Conservation (phyloP, 2,329 filamentous ascomycete species). For the Colletotrichum paranaense region DNA sequence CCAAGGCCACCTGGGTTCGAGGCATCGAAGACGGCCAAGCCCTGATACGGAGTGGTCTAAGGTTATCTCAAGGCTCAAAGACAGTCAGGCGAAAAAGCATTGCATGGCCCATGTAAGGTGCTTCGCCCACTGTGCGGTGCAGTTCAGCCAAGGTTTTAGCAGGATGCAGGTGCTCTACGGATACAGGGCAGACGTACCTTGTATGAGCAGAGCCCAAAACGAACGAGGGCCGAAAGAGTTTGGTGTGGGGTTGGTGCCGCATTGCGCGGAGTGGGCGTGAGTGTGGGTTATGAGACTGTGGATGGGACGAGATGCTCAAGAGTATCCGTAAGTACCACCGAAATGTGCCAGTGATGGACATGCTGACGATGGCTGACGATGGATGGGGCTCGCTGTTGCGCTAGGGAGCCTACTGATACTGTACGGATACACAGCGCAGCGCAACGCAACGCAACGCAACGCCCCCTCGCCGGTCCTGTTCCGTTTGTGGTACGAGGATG, state of each 20-base stretch:
- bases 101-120: conserved; percentile 4
- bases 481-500: background rate
- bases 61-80: background rate
- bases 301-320: background rate
- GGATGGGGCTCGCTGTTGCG: background rate
- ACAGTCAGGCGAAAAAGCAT: background rate
- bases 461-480: background rate
- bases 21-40: background rate
- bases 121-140: background rate
- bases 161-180: background rate
- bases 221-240: conserved; percentile 20
- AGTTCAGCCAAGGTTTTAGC: conserved; percentile 1
- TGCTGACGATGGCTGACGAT: background rate
- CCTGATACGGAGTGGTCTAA: background rate
- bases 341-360: background rate
- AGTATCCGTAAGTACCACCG: background rate
- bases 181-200: background rate
- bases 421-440: background rate
- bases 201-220: background rate
- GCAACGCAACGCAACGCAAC: background rate
- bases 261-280: background rate
- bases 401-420: background rate
- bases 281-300: background rate
- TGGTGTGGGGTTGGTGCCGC: conserved; percentile 18
- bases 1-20: background rate